A percentile compares a stretch with the other conserved stretches of the same genome.
These are phyloP conservation scores for Magnusiomyces magnusii DNA, from an alignment of 1,139 yeast genomes.

Conservation along the genomic window DNA sequence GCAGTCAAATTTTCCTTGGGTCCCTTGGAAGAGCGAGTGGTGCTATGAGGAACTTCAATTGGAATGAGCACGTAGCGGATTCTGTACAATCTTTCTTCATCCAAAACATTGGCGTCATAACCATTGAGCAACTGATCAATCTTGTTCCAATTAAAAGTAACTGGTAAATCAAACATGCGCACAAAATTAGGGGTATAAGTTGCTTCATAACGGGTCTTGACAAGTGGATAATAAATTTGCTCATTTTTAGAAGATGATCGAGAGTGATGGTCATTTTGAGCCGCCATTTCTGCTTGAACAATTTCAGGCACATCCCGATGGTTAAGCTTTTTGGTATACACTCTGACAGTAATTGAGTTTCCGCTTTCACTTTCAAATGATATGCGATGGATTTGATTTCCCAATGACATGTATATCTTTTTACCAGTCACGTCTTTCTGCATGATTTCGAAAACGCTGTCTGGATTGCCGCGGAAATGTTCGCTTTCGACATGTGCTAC, in stretches of 20 bases:
- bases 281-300: constrained; percentile 19
- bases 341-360: constrained; percentile 60
- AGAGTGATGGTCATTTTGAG: constrained; percentile 9
- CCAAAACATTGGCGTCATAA: constrained; percentile 59
- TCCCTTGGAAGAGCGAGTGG: constrained; percentile 9
- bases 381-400: constrained; percentile 79
- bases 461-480: constrained; percentile 46
- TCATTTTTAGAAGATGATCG: neutral
- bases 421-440: constrained; percentile 46
- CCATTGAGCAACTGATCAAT: constrained; percentile 90
- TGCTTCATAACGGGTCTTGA: constrained; percentile 73
- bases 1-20: constrained; percentile 51
- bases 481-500: constrained; percentile 61
- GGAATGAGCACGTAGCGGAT: constrained; percentile 80
- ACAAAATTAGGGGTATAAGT: constrained; percentile 48
- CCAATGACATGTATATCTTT: constrained; percentile 64
- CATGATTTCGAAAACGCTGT: constrained; percentile 32
- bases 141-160: constrained; percentile 78
- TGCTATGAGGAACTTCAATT: constrained; percentile 48
- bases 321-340: constrained; percentile 39
- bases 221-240: constrained; percentile 43
- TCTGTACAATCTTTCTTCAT: constrained; percentile 52
- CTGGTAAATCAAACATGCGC: constrained; percentile 50
- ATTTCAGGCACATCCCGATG: neutral
- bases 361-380: constrained; percentile 59